Evolutionary conservation across 2,329 filamentous ascomycete genomes (phyloP).

Genomic region (Scortechinia acanthostroma): DNA sequence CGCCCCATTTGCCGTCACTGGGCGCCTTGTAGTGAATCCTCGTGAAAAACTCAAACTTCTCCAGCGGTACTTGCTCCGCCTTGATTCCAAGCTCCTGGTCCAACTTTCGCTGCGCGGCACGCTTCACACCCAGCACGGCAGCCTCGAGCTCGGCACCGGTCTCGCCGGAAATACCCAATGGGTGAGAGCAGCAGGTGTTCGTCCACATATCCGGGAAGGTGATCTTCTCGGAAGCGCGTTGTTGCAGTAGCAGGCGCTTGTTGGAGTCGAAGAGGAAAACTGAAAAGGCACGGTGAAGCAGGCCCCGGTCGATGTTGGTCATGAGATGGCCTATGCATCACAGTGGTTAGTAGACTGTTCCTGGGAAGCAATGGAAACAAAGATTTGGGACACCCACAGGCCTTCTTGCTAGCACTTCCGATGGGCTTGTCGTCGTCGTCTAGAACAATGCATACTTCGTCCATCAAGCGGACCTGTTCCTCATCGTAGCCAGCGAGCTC

Average conservation of each 20-base stretch:
- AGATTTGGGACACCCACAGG: constrained; percentile 70
- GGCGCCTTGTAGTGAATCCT: constrained; percentile 97
- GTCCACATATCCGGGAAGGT: constrained; percentile 99
- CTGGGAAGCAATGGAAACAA: too few relatives aligned
- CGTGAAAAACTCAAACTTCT: constrained; percentile 88
- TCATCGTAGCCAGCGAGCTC: constrained; percentile 68
- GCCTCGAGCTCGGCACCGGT: constrained; percentile 76
- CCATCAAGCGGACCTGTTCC: constrained; percentile 70
- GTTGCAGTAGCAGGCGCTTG: constrained; percentile 87
- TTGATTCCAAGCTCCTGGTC: constrained; percentile 93
- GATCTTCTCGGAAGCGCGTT: constrained; percentile 93
- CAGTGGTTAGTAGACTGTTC: too few relatives aligned
- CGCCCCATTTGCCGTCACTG: constrained; percentile 95
- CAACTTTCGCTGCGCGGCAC: constrained; percentile 85
- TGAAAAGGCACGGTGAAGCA: constrained; percentile 94
- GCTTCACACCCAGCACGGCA: constrained; percentile 79
- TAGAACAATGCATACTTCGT: constrained; percentile 70
- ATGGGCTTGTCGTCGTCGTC: constrained; percentile 67
- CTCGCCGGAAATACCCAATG: constrained; percentile 83
- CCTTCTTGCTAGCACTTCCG: constrained; percentile 70
- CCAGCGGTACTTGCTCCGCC: constrained; percentile 77
- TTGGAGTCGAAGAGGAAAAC: constrained; percentile 95
- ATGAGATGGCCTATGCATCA: constrained; percentile 85
- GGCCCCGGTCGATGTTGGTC: constrained; percentile 94
- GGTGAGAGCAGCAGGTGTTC: constrained; percentile 98